Base-by-base conservation (phyloP, 2,329 filamentous ascomycete species). In the Arthrobotrys musiformis region DNA sequence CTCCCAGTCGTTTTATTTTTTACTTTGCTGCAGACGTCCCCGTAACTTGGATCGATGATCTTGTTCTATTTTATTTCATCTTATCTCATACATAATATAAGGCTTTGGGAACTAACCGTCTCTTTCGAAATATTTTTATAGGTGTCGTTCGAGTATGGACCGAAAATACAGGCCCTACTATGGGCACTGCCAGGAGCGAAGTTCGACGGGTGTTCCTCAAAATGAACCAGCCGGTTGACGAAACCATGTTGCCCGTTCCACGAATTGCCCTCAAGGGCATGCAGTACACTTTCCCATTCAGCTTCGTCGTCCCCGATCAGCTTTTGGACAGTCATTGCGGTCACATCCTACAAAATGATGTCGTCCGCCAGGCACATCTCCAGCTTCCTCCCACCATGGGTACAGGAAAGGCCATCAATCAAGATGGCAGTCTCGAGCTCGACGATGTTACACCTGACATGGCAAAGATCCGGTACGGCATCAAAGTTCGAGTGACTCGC, bases 391-490 rank as follows among this genome's bases (percentile, higher is more conserved):
- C 90, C 2, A 89, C 86, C 26, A 83, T 91, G 19, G 89, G 89
- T 11, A 89, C 90, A 70, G 83, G 86, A 7, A 86, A 86, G 80
- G 82, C 87, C n/a, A 84, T 85, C 52, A 85, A 85, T 24, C 84
- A 86, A 77, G 86, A 86, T 8, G 85, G 84, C 37, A 83, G 83
- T 1, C 81, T 88, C 17, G 74, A 78, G 61, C 84, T 88, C 44
- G 89, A 91, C 80, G 90, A 91, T 79, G 84, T 90, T 81, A 84
- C 88, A 1, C 90, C 90, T 0, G 86, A 89, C 7, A 90, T 91
- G 89, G 84, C 86, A 35, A 88, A 86, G 80, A 87, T 91, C 52
- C 83, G 84, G 1, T 91, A 91, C 80, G 85, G 84, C 0, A 84
- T 91, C 70, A 84, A 86, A 35, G 85, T 85, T 9, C 85, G 84